These are phyloP conservation scores for Leccinum subgranulosum DNA, from an alignment of 768 basidiomycete genomes.

Conservation along the genomic window DNA sequence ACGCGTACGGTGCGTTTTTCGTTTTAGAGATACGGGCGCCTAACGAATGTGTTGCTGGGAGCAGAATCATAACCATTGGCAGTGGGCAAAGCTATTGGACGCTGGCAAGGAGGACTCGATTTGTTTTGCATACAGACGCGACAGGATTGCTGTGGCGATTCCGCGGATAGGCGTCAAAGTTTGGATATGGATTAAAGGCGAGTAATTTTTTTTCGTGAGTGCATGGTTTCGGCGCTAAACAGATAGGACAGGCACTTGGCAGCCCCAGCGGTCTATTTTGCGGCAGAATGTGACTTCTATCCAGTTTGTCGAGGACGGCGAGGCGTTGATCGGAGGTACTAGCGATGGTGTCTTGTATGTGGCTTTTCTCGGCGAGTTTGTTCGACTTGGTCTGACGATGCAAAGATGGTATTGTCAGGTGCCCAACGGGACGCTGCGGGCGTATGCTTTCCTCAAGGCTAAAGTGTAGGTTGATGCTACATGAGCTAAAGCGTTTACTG, in stretches of 20 bases:
- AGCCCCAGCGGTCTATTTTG: constrained; percentile 58
- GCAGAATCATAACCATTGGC: constrained; percentile 51
- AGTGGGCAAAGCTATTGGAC: constrained; percentile 53
- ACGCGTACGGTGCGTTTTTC: constrained; percentile 45
- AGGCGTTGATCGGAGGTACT: constrained; percentile 64
- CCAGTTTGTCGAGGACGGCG: constrained; percentile 60
- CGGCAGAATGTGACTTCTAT: constrained; percentile 64
- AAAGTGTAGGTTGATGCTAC: constrained; percentile 46
- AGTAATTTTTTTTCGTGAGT: neutral
- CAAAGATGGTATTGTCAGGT: constrained; percentile 66
- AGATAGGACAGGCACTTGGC: constrained; percentile 51
- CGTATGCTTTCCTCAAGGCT: constrained; percentile 54
- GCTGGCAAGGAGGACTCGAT: constrained; percentile 44
- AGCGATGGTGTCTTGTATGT: constrained; percentile 65
- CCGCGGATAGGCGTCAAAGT: constrained; percentile 58
- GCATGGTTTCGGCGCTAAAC: neutral
- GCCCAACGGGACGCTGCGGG: constrained; percentile 62
- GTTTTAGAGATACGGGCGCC: neutral
- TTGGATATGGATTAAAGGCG: constrained; percentile 63
- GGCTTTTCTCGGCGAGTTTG: neutral
- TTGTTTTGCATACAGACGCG: constrained; percentile 54
- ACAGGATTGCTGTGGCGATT: constrained; percentile 61
- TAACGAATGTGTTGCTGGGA: neutral
- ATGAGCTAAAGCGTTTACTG: neutral
- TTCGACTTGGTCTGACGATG: constrained; percentile 8